phyloP scores from a whole-genome alignment of 2,329 filamentous ascomycete species.

The Pyrenophora tritici-repentis region DNA sequence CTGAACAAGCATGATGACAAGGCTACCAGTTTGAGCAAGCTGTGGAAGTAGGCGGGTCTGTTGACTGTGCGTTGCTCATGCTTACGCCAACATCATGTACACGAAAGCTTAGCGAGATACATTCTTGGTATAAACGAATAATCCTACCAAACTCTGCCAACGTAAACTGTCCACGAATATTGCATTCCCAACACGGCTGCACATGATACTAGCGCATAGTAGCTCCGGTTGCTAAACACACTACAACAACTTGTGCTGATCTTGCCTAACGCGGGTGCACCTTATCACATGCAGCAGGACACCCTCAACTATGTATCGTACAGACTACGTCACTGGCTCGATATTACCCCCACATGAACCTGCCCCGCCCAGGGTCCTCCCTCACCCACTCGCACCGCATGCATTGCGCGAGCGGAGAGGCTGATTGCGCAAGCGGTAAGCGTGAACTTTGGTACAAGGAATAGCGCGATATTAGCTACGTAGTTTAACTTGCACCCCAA shows the following conservation, averaged over 20 bases:
- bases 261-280: not conserved
- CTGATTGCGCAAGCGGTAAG: slow-evolving; percentile 16
- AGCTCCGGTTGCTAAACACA: too few relatives aligned
- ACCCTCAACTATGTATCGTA: too few relatives aligned
- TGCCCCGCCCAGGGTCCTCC: slow-evolving; percentile 1
- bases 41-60: slow-evolving; percentile 68
- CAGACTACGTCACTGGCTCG: not conserved
- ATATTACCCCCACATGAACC: not conserved
- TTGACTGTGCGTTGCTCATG: not conserved
- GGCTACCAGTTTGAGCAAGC: slow-evolving; percentile 85
- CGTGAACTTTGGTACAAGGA: not conserved
- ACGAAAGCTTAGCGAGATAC: slow-evolving; percentile 20
- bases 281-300: not conserved
- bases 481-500: too few relatives aligned
- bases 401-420: slow-evolving; percentile 17
- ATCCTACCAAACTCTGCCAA: slow-evolving; percentile 6
- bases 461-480: not conserved
- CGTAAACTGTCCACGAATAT: slow-evolving; percentile 1
- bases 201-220: slow-evolving; percentile 10
- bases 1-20: slow-evolving; percentile 99
- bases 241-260: too few relatives aligned
- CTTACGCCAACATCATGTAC: slow-evolving; percentile 15
- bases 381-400: not conserved
- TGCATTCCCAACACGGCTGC: slow-evolving; percentile 2
- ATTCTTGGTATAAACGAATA: slow-evolving; percentile 14